Conservation (phyloP, 306 rosid species). For the Oxytropis ochrocephala region DNA sequence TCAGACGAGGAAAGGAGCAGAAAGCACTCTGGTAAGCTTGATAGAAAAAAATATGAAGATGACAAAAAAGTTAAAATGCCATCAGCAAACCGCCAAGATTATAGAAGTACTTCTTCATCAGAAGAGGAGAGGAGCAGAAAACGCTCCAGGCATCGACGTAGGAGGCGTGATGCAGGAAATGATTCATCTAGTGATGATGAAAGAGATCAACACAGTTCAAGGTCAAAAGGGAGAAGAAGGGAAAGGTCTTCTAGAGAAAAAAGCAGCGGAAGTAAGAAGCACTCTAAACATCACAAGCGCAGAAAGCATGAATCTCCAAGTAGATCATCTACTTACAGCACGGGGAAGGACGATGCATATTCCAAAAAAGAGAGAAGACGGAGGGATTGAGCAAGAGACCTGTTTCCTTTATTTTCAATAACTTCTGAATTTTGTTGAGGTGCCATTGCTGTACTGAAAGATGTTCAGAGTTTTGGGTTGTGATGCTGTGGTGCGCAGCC, state of each 20-base stretch:
- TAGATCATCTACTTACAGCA: constrained; percentile 34
- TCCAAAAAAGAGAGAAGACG: constrained; percentile 47
- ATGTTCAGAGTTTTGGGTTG: constrained; percentile 3
- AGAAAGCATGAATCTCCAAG: constrained; percentile 50
- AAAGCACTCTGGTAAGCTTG: constrained; percentile 35
- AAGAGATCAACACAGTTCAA: constrained; percentile 35
- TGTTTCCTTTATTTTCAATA: neutral
- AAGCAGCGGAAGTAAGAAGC: constrained; percentile 50
- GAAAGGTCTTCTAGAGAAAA: constrained; percentile 63
- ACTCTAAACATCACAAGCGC: constrained; percentile 51
- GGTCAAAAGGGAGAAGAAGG: constrained; percentile 48
- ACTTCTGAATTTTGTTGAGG: neutral
- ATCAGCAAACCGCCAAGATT: constrained; percentile 24
- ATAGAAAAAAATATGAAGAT: constrained; percentile 24
- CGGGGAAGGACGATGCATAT: constrained; percentile 38
- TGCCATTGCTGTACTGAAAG: neutral
- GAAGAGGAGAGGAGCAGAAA: constrained; percentile 68
- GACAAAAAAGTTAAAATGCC: constrained; percentile 35
- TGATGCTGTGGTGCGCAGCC: constrained; percentile 1
- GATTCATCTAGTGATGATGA: constrained; percentile 49
- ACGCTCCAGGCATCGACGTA: constrained; percentile 39
- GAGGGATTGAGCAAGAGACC: constrained; percentile 37
- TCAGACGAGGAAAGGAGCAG: constrained; percentile 71
- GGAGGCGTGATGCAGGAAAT: constrained; percentile 48
- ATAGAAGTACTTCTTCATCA: constrained; percentile 40